phyloP scores from a whole-genome alignment of 495 filamentous ascomycete species.

The Neurospora cerealis region DNA sequence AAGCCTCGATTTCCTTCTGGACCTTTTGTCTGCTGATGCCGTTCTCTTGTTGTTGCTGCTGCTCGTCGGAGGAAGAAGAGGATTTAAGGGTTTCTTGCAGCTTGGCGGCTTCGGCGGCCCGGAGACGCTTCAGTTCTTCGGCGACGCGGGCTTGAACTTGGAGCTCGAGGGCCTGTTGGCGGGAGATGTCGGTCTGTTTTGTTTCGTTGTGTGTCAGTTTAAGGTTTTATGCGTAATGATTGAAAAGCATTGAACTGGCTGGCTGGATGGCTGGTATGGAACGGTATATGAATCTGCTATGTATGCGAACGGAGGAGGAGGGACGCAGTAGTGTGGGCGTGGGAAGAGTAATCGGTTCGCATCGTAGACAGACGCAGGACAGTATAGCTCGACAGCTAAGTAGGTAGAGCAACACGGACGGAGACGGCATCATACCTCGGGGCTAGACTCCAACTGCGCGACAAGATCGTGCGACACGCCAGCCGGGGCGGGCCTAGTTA shows the following conservation, averaged over 20 bases:
- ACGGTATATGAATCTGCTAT: not conserved
- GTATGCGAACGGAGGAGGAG: not conserved
- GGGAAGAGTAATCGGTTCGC: not conserved
- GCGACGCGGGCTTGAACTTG: conserved; percentile 82
- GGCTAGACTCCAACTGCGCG: conserved; percentile 68
- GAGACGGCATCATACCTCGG: conserved; percentile 57
- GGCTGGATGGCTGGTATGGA: conserved; percentile 4
- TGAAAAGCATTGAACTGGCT: not conserved
- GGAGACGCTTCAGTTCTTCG: conserved; percentile 70
- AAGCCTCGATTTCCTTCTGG: conserved; percentile 39
- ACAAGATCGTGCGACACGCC: conserved; percentile 80
- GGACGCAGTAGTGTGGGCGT: not conserved
- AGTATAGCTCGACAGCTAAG: not conserved
- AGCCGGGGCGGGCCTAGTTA: conserved; percentile 63
- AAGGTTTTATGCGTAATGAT: not conserved
- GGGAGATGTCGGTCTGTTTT: conserved; percentile 71
- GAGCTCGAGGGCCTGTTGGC: conserved; percentile 72
- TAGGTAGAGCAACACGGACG: not conserved
- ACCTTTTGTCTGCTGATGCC: conserved; percentile 22
- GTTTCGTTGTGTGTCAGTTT: not conserved
- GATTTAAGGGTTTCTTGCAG: conserved; percentile 50
- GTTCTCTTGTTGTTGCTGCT: conserved; percentile 6
- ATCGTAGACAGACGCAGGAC: not conserved
- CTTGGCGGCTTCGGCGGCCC: conserved; percentile 40
- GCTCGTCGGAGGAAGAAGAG: not conserved